Evolutionary conservation across 2,329 filamentous ascomycete genomes (phyloP), one percentile per base, ranked within the genome.

Genomic region (Colletotrichum tropicicola): DNA sequence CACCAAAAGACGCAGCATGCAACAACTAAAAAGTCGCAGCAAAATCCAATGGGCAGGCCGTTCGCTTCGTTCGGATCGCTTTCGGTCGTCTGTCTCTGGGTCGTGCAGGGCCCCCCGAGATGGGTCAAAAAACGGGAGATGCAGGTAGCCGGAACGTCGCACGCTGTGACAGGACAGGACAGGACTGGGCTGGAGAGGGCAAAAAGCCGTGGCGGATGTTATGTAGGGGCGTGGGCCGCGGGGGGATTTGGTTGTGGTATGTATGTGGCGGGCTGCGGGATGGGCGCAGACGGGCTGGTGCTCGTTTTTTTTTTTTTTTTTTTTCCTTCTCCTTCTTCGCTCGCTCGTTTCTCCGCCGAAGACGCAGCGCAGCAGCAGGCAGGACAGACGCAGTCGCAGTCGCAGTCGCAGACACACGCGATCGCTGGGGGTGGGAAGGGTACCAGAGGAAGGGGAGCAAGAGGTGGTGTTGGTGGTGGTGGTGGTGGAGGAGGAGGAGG

Each of bases 261-360:
- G 55, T 52, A 53, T 55, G 61, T 43, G 57, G 49, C 60, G 48
- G 60, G 47, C 60, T 64, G 55, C 57, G 57, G 61, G 57, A 65
- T 55, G 61, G 44, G 61, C 61, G 57, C 61, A 55, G 49, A 44
- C 35, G 49, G 61, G 57, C 49, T 55, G 61, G 49, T 61, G 61
- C 61, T 53, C 54, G 37, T 25, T 52, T 41, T 32, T 49, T 39
- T 19, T 23, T 13, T 59, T 48, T 44, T 19, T 30, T 32, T 25
- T 47, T 23, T 19, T 41, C 30, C 27, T 39, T 23, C 32, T 49
- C 19, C 30, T 19, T 53, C 43, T 27, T 59, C 37, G 48, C 51
- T 61, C 27, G 49, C 57, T 55, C 57, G 61, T 45, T 60, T 61
- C 49, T 65, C 61, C 61, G 61, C 61, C 61, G 49, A 65, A 60